These are phyloP conservation scores for Flaveria bidentis DNA, from an alignment of 129 eudicot genomes.

Conservation along the genomic window DNA sequence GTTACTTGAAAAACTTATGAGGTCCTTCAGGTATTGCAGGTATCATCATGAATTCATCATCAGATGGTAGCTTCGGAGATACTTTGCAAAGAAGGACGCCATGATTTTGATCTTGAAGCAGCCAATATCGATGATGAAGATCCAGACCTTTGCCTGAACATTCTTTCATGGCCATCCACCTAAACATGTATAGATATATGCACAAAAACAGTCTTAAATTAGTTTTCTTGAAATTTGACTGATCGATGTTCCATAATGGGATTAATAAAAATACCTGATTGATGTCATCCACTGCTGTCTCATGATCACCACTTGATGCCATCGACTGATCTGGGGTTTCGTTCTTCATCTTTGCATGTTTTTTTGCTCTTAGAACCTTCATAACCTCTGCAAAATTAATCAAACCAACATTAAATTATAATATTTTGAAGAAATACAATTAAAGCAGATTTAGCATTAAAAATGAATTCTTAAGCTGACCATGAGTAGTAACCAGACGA, in stretches of 20 bases:
- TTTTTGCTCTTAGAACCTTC: constrained; percentile 77
- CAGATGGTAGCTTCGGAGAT: constrained; percentile 61
- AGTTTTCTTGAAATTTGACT: too few species aligned
- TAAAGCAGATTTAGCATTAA: not conserved
- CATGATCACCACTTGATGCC: constrained; percentile 29
- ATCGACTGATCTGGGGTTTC: constrained; percentile 34
- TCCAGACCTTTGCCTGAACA: constrained; percentile 52
- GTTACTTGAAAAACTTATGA: too few species aligned
- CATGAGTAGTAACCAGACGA: constrained; percentile 72
- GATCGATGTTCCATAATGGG: not conserved
- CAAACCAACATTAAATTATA: not conserved
- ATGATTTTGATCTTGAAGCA: constrained; percentile 69
- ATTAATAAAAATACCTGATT: not conserved
- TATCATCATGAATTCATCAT: not conserved
- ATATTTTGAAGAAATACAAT: too few species aligned
- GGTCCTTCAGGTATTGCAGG: too few species aligned
- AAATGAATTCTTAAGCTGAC: constrained; percentile 29
- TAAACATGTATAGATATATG: not conserved
- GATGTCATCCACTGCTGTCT: not conserved
- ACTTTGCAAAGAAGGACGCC: constrained; percentile 85
- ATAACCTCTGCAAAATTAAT: constrained; percentile 59
- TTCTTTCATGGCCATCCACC: constrained; percentile 50
- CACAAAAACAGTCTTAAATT: too few species aligned
- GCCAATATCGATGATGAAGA: constrained; percentile 45
- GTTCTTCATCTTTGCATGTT: constrained; percentile 61